phyloP scores from a whole-genome alignment of 495 filamentous ascomycete genomes.

The Haplographium delicatum region DNA sequence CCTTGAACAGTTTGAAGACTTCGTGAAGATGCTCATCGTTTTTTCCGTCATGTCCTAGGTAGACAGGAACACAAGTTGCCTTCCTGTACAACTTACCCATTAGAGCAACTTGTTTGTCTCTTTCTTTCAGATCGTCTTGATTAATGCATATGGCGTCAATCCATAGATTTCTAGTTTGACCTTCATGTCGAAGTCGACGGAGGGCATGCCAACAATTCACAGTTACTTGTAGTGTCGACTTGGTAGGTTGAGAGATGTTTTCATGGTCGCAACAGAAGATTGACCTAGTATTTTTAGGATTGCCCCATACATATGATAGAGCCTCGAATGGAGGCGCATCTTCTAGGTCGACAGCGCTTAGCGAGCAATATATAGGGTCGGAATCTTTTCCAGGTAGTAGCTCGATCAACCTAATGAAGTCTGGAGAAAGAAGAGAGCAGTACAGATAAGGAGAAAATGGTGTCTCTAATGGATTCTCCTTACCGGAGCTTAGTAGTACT shows the following conservation, averaged over 20 bases:
- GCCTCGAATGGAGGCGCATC: slow-evolving; percentile 13
- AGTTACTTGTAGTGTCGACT: background rate
- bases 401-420: slow-evolving; percentile 9
- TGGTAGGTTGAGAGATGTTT: background rate
- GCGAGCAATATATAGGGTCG: slow-evolving; percentile 8
- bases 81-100: slow-evolving; percentile 2
- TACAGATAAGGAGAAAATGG: background rate
- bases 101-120: background rate
- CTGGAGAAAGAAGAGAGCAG: background rate
- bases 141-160: slow-evolving; percentile 6
- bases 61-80: slow-evolving; percentile 2
- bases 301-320: slow-evolving; percentile 21
- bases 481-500: too few relatives aligned
- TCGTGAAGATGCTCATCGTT: background rate
- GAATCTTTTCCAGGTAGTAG: slow-evolving; percentile 10
- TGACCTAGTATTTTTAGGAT: background rate
- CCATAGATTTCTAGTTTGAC: background rate
- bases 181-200: background rate
- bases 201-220: slow-evolving; percentile 2
- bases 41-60: background rate
- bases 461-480: background rate
- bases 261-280: slow-evolving; percentile 1
- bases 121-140: background rate
- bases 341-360: slow-evolving; percentile 12
- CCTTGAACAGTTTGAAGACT: background rate